Conservation (phyloP, 2,329 filamentous ascomycete genomes). For the Geoglossum cookeanum region DNA sequence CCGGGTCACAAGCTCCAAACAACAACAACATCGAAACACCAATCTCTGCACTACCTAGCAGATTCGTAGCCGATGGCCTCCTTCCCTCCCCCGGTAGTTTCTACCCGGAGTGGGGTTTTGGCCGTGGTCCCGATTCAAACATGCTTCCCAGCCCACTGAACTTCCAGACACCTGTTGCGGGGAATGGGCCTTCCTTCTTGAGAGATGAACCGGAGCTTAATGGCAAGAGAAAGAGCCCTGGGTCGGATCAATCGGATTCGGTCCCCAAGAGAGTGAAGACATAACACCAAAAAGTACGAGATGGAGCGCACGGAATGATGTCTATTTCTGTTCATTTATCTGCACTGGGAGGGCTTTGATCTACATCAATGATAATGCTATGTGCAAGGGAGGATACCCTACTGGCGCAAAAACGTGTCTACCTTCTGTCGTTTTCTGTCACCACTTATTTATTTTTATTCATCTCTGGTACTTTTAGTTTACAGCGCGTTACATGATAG, state of each 20-base stretch:
- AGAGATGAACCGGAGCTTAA: not conserved
- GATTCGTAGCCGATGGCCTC: constrained; percentile 75
- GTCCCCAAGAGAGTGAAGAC: constrained; percentile 1
- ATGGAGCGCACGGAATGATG: not conserved
- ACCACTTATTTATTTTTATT: no score
- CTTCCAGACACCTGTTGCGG: constrained; percentile 60
- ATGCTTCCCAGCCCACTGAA: constrained; percentile 84
- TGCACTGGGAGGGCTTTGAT: not conserved
- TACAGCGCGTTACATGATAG: no score
- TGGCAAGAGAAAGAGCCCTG: constrained; percentile 2
- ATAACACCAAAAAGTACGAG: not conserved
- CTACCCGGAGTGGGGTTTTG: constrained; percentile 78
- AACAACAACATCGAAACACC: constrained; percentile 51
- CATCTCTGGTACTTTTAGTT: no score
- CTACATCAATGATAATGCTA: not conserved
- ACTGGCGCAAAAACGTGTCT: not conserved
- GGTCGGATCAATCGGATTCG: not conserved
- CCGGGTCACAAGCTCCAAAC: constrained; percentile 34
- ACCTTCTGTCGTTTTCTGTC: no score
- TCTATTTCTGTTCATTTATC: not conserved
- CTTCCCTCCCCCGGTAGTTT: constrained; percentile 83
- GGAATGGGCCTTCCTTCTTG: not conserved
- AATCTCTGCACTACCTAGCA: constrained; percentile 80
- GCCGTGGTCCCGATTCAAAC: constrained; percentile 46
- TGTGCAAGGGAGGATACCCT: not conserved